A percentile compares a stretch with the other conserved stretches of the same genome.
These are phyloP conservation scores for Heritiera fomes DNA, from an alignment of 345 rosid species.

Conservation along the genomic window DNA sequence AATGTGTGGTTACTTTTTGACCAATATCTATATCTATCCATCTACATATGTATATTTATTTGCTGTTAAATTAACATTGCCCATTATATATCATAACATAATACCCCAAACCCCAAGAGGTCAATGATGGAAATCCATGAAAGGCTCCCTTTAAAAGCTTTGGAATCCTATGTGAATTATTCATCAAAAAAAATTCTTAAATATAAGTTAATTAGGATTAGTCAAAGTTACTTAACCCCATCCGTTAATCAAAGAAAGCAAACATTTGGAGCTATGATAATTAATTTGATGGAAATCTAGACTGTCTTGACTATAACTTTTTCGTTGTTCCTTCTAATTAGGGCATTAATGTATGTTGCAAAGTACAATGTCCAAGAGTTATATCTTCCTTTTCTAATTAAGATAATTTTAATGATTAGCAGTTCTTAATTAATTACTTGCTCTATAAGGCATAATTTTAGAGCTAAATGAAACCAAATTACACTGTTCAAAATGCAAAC, in stretches of 20 bases:
- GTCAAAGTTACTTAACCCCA: not conserved
- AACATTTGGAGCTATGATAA: not conserved
- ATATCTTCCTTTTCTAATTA: slow-evolving; percentile 17
- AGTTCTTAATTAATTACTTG: not conserved
- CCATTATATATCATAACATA: not conserved
- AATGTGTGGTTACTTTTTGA: slow-evolving; percentile 64
- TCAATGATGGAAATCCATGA: slow-evolving; percentile 53
- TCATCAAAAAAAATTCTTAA: not conserved
- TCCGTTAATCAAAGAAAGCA: not conserved
- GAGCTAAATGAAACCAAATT: not conserved
- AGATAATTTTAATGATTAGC: slow-evolving; percentile 3
- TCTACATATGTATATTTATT: not conserved
- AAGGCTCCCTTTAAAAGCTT: slow-evolving; percentile 40
- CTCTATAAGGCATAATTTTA: not conserved
- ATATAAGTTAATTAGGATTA: not conserved
- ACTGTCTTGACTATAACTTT: not conserved
- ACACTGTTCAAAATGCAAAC: not conserved
- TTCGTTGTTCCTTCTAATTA: not conserved
- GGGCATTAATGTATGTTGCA: not conserved
- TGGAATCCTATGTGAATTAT: slow-evolving; percentile 62
- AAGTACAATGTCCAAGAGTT: slow-evolving; percentile 1
- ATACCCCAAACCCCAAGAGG: slow-evolving; percentile 33
- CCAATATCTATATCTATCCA: slow-evolving; percentile 21
- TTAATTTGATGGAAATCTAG: not conserved
- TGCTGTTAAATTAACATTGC: not conserved